Percentiles rank a stretch among this genome's conserved stretches.
Conservation (phyloP, 164 flowering plant genomes). For the Magnolia officinalis region DNA sequence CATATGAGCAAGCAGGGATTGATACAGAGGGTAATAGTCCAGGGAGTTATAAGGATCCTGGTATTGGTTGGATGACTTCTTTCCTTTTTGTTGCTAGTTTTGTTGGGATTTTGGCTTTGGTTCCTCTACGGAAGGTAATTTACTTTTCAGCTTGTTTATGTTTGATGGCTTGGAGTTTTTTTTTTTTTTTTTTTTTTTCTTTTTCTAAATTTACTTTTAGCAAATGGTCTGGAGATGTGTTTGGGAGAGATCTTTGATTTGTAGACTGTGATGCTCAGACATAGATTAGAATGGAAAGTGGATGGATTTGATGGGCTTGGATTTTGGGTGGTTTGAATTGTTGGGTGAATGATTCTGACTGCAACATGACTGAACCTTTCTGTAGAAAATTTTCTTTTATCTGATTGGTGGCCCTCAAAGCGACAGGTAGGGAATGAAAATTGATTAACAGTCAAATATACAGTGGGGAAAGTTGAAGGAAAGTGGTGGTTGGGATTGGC, state of each 20-base stretch:
- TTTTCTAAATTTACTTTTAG: not conserved
- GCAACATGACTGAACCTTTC: not conserved
- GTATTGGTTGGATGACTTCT: slow-evolving; percentile 76
- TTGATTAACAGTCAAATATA: not conserved
- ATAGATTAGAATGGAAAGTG: not conserved
- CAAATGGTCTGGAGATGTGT: not conserved
- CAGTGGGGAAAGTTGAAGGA: not conserved
- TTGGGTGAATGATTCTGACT: not conserved
- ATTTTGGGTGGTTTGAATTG: not conserved
- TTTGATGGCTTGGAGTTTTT: not conserved
- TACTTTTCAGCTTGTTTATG: not conserved
- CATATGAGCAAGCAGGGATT: slow-evolving; percentile 64
- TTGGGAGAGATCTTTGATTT: not conserved
- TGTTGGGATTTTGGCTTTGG: slow-evolving; percentile 78
- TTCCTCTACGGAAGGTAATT: slow-evolving; percentile 81
- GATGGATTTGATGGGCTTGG: not conserved
- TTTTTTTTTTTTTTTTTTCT: not conserved
- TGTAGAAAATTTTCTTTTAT: not conserved
- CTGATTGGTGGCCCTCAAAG: too few relatives aligned
- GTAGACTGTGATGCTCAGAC: not conserved
- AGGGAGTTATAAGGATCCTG: slow-evolving; percentile 64
- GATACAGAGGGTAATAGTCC: slow-evolving; percentile 52
- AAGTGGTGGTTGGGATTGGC: not conserved
- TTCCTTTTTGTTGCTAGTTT: slow-evolving; percentile 63
- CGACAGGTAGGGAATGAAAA: too few relatives aligned